A percentile compares a stretch with the other conserved stretches of the same genome.
phyloP scores from a whole-genome alignment of 345 rosid genomes.

The Adansonia digitata region DNA sequence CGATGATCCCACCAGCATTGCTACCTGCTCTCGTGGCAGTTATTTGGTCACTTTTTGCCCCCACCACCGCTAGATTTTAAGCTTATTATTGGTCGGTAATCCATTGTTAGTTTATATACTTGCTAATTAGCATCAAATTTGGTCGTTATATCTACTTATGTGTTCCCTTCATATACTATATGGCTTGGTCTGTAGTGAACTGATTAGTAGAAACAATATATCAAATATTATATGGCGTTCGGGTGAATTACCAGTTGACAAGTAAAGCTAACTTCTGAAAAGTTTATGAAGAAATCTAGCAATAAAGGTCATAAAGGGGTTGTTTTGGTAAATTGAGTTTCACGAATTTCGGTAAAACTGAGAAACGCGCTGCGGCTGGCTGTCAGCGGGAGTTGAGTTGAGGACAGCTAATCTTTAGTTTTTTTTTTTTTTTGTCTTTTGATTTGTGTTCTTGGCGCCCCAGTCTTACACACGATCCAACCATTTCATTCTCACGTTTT shows the following conservation, averaged over 20 bases:
- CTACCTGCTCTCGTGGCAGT: slow-evolving; percentile 69
- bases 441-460: too few relatives aligned
- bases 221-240: neutral
- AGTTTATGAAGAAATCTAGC: neutral
- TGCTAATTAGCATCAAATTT: neutral
- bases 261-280: too few relatives aligned
- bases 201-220: neutral
- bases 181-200: neutral
- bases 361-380: neutral
- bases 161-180: neutral
- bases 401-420: neutral
- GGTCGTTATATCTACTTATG: neutral
- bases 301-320: neutral
- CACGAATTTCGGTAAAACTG: neutral
- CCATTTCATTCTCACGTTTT: too few relatives aligned
- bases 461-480: too few relatives aligned
- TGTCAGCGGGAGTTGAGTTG: neutral
- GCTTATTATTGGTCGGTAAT: too few relatives aligned
- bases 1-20: slow-evolving; percentile 90
- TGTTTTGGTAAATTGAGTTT: neutral
- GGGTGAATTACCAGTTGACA: too few relatives aligned
- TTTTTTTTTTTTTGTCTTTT: neutral
- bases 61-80: slow-evolving; percentile 33
- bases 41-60: slow-evolving; percentile 90
- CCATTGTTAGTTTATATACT: neutral